phyloP scores from a whole-genome alignment of 148 eudicot species.

The Cornus controversa region DNA sequence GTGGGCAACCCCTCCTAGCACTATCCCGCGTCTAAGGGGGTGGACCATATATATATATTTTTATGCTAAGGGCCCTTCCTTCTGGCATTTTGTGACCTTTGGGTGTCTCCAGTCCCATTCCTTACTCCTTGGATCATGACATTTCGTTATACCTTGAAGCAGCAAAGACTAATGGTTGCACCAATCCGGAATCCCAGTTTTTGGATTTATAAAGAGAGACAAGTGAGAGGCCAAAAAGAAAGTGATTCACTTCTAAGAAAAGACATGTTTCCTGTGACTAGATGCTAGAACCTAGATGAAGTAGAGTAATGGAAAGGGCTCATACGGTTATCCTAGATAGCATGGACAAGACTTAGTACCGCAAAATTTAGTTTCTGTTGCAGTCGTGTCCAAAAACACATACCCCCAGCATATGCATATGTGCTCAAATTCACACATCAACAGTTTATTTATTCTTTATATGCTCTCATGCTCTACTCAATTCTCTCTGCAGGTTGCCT shows the following conservation, averaged over 20 bases:
- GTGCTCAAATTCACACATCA: not conserved
- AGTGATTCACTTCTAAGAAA: slow-evolving; percentile 1
- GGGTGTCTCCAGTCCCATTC: too few species aligned
- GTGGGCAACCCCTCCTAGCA: too few species aligned
- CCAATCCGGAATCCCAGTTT: not conserved
- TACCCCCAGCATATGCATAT: not conserved
- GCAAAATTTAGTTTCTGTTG: too few species aligned
- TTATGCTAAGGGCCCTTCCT: too few species aligned
- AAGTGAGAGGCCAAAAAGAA: too few species aligned
- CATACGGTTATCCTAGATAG: not conserved
- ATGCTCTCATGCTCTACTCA: slow-evolving; percentile 2
- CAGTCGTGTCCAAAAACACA: not conserved
- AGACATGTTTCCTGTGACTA: not conserved
- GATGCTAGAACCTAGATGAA: not conserved
- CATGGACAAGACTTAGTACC: not conserved
- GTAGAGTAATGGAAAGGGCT: not conserved
- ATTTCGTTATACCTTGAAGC: too few species aligned
- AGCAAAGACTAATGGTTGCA: too few species aligned
- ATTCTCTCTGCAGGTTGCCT: slow-evolving; percentile 70
- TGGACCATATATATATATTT: too few species aligned
- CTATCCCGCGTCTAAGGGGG: too few species aligned
- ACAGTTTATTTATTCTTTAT: not conserved
- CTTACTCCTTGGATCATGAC: too few species aligned
- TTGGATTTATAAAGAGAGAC: not conserved
- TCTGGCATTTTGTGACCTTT: too few species aligned